phyloP scores from a whole-genome alignment of 306 rosid species.

The Rubus idaeus region DNA sequence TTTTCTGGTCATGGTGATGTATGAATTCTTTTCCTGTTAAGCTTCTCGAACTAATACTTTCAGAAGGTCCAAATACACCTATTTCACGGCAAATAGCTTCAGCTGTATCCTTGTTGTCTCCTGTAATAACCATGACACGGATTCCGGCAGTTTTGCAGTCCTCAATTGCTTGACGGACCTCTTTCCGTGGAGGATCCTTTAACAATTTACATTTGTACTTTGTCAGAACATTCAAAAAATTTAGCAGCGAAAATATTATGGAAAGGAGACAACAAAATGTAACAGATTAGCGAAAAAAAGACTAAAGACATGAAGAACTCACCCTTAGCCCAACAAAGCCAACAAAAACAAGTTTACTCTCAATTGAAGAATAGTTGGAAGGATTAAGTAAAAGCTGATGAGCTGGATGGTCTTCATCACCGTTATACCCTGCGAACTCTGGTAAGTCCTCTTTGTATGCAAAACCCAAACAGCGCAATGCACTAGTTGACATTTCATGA shows the following conservation, averaged over 20 bases:
- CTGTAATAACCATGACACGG: slow-evolving; percentile 91
- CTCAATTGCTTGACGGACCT: slow-evolving; percentile 78
- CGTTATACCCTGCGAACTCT: slow-evolving; percentile 50
- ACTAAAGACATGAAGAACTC: slow-evolving; percentile 32
- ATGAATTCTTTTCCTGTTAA: slow-evolving; percentile 79
- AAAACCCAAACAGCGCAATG: slow-evolving; percentile 91
- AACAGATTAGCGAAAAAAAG: neutral
- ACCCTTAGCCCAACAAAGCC: slow-evolving; percentile 92
- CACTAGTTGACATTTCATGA: slow-evolving; percentile 82
- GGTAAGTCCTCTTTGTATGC: slow-evolving; percentile 79
- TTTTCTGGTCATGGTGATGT: slow-evolving; percentile 50
- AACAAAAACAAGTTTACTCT: slow-evolving; percentile 74
- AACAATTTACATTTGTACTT: neutral
- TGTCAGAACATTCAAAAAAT: neutral
- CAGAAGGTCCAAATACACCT: slow-evolving; percentile 69
- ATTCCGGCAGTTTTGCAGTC: slow-evolving; percentile 96
- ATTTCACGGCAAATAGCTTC: slow-evolving; percentile 94
- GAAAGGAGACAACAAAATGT: slow-evolving; percentile 1
- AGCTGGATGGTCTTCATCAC: slow-evolving; percentile 87
- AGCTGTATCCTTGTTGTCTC: slow-evolving; percentile 91
- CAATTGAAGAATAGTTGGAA: slow-evolving; percentile 73
- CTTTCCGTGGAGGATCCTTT: slow-evolving; percentile 93
- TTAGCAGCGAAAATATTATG: neutral
- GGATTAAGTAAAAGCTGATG: slow-evolving; percentile 86
- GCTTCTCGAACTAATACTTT: slow-evolving; percentile 65